Evolutionary conservation across 2,329 filamentous ascomycete genomes (phyloP).

Genomic region (Gremmenia infestans): DNA sequence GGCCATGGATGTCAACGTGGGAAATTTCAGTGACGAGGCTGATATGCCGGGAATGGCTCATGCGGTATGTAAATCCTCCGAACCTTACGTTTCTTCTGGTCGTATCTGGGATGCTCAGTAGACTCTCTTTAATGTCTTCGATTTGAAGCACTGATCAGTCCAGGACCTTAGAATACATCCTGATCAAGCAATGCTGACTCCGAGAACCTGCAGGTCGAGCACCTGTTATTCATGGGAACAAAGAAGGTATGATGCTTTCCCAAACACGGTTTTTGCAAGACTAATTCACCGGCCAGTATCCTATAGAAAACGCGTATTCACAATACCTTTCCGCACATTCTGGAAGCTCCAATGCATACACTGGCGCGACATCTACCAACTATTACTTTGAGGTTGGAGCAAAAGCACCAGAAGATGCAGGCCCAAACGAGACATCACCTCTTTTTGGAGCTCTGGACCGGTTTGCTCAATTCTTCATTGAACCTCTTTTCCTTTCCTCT

Average conservation of each 20-base stretch:
- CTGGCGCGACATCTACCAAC: slow-evolving; percentile 87
- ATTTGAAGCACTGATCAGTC: too few species aligned
- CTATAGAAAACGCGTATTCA: slow-evolving; percentile 91
- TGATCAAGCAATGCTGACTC: slow-evolving; percentile 30
- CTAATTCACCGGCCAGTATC: slow-evolving; percentile 54
- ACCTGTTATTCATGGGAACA: slow-evolving; percentile 97
- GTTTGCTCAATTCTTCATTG: slow-evolving; percentile 72
- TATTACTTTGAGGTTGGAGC: slow-evolving; percentile 96
- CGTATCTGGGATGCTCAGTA: too few species aligned
- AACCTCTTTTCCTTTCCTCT: slow-evolving; percentile 64
- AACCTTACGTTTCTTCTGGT: too few species aligned
- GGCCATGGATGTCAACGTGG: slow-evolving; percentile 91
- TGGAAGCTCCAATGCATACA: slow-evolving; percentile 92
- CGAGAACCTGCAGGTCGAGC: slow-evolving; percentile 57
- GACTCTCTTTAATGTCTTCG: background rate
- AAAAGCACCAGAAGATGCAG: slow-evolving; percentile 65
- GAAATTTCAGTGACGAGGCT: slow-evolving; percentile 86
- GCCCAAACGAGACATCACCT: slow-evolving; percentile 53
- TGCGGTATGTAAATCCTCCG: slow-evolving; percentile 50
- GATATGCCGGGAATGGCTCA: slow-evolving; percentile 95
- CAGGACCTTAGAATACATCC: too few species aligned
- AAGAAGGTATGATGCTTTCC: slow-evolving; percentile 60
- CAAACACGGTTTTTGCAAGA: slow-evolving; percentile 2
- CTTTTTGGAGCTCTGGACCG: slow-evolving; percentile 68
- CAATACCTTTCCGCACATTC: slow-evolving; percentile 88